phyloP scores from a whole-genome alignment of 83 land plant species.

The Diphasiastrum complanatum region DNA sequence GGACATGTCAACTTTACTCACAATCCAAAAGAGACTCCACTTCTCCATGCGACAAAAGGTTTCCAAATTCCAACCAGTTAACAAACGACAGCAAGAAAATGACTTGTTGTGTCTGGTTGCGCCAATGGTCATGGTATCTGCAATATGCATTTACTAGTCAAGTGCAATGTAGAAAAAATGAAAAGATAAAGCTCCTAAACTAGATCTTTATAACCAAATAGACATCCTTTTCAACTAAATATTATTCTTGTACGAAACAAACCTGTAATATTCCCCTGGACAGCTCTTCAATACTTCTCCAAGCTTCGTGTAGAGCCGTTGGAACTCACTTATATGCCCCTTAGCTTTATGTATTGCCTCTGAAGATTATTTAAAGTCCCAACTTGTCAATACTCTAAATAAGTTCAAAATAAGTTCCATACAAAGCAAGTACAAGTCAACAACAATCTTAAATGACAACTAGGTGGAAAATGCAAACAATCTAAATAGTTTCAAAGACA shows the following conservation, averaged over 20 bases:
- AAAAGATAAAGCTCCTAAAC: background rate
- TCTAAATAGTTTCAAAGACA: no score
- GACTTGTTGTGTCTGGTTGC: constrained; percentile 61
- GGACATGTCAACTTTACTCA: no score
- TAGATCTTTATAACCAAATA: no score
- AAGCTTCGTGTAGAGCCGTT: constrained; percentile 39
- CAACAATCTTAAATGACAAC: no score
- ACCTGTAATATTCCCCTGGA: constrained; percentile 90
- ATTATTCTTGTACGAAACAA: background rate
- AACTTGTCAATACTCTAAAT: no score
- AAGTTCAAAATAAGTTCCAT: no score
- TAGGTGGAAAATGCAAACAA: no score
- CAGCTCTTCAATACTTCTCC: constrained; percentile 51
- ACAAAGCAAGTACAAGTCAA: no score
- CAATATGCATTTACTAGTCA: background rate
- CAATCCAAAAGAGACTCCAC: constrained; percentile 63
- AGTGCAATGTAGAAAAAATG: background rate
- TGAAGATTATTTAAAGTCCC: no score
- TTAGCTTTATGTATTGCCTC: constrained; percentile 62
- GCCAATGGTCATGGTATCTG: constrained; percentile 89
- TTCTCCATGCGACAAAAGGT: constrained; percentile 58
- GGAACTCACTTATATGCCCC: constrained; percentile 38
- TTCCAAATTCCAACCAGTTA: constrained; percentile 80
- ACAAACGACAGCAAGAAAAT: constrained; percentile 65
- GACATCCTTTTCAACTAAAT: no score